phyloP scores from a whole-genome alignment of 352 stramenopile species.

The Phytophthora kernoviae region DNA sequence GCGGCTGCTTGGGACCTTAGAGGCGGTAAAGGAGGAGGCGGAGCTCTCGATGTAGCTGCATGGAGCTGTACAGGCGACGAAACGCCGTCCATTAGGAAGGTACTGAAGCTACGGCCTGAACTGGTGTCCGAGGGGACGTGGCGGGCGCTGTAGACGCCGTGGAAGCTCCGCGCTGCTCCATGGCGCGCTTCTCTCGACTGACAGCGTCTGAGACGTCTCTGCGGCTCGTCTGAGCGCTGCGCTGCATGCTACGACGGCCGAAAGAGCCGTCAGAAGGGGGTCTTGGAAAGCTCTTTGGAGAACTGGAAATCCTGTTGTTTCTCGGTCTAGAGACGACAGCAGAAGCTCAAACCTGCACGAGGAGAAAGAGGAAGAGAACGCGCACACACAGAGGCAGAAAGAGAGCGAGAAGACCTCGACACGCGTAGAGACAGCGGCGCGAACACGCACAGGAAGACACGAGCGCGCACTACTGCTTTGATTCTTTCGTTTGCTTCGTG shows the following conservation, averaged over 20 bases:
- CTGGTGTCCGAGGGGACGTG: not conserved
- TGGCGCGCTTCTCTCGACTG: conserved; percentile 16
- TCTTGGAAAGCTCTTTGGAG: not conserved
- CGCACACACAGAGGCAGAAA: not conserved
- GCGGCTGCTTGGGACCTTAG: conserved; percentile 16
- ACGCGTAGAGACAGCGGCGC: conserved; percentile 11
- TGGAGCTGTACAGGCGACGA: conserved; percentile 34
- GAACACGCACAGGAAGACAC: not conserved
- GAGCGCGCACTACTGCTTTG: too few species aligned
- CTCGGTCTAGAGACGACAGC: too few species aligned
- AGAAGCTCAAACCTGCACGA: not conserved
- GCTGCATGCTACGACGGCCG: conserved; percentile 2
- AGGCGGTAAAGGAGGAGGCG: conserved; percentile 24
- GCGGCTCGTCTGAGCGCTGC: too few species aligned
- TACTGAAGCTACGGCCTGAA: conserved; percentile 46
- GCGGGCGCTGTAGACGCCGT: conserved; percentile 3
- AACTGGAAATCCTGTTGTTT: too few species aligned
- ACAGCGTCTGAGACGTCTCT: conserved; percentile 7
- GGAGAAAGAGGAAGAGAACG: conserved; percentile 12
- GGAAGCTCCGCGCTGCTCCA: conserved; percentile 8
- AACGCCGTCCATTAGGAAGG: conserved; percentile 65
- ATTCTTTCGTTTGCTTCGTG: too few species aligned
- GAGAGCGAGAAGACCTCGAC: conserved; percentile 2
- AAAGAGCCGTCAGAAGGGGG: not conserved
- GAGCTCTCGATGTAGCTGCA: conserved; percentile 15